Evolutionary conservation across 176 grass and related monocot species (phyloP).

Genomic region (Ananas comosus): DNA sequence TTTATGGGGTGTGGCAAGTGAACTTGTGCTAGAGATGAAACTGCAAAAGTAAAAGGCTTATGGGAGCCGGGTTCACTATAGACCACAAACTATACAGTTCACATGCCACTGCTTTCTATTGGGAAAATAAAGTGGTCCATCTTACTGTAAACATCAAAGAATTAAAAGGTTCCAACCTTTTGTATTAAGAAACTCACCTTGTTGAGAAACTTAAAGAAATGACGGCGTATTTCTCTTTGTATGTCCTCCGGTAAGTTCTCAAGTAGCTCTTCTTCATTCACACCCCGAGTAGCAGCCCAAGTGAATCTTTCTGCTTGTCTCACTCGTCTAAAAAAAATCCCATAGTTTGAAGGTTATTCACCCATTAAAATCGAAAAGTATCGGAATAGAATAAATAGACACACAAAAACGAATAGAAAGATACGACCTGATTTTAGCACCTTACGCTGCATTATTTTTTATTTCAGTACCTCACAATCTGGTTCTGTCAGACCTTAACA

Average conservation of each 20-base stretch:
- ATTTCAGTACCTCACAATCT: too few relatives aligned
- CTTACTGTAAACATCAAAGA: not conserved
- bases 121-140: not conserved
- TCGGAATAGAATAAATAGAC: not conserved
- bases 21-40: too few relatives aligned
- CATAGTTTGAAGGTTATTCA: not conserved
- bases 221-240: slow-evolving; percentile 81
- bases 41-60: too few relatives aligned
- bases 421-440: not conserved
- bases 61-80: too few relatives aligned
- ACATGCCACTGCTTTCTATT: not conserved
- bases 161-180: not conserved
- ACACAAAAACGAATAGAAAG: not conserved
- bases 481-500: too few relatives aligned
- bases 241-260: slow-evolving; percentile 94
- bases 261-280: slow-evolving; percentile 84
- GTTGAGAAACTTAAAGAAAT: slow-evolving; percentile 86
- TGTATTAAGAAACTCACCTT: slow-evolving; percentile 39
- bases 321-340: slow-evolving; percentile 55
- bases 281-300: slow-evolving; percentile 92
- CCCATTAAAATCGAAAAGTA: not conserved
- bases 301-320: slow-evolving; percentile 84
- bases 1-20: too few relatives aligned
- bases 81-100: too few relatives aligned
- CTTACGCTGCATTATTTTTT: too few relatives aligned